These are phyloP conservation scores for Blastocystis sp. DNA, from an alignment of 352 stramenopile genomes.

Conservation along the genomic window DNA sequence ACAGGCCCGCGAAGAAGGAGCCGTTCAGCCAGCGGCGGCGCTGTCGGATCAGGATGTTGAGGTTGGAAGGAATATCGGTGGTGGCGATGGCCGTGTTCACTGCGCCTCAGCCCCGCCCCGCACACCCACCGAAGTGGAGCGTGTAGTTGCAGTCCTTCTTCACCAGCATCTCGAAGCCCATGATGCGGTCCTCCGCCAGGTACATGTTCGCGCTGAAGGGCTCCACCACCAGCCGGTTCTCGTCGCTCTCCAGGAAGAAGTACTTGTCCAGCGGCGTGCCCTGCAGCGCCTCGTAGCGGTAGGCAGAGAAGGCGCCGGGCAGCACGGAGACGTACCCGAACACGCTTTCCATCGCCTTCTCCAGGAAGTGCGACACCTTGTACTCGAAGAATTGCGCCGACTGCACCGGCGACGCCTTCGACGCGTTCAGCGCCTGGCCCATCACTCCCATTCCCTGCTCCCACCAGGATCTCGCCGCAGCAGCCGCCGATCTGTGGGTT, in stretches of 20 bases:
- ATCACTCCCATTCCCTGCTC: conserved; percentile 7
- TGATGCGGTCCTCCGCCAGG: conserved; percentile 77
- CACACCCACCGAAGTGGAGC: conserved; percentile 73
- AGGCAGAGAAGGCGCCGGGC: conserved; percentile 73
- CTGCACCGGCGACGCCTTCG: conserved; percentile 69
- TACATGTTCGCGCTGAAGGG: conserved; percentile 79
- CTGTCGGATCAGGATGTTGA: conserved; percentile 77
- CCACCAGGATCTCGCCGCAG: conserved; percentile 73
- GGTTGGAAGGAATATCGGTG: conserved; percentile 74
- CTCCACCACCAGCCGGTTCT: conserved; percentile 72
- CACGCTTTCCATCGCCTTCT: conserved; percentile 73
- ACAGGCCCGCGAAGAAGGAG: conserved; percentile 77
- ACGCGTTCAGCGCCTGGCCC: conserved; percentile 47
- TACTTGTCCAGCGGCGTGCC: conserved; percentile 72
- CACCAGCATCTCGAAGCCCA: conserved; percentile 77
- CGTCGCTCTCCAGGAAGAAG: conserved; percentile 72
- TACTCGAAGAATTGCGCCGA: conserved; percentile 74
- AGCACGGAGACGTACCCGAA: conserved; percentile 74
- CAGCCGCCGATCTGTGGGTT: conserved; percentile 72
- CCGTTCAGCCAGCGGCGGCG: conserved; percentile 77
- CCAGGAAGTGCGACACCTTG: conserved; percentile 73
- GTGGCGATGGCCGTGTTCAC: conserved; percentile 73
- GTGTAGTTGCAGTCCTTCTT: conserved; percentile 73
- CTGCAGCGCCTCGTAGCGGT: conserved; percentile 71
- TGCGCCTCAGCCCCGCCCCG: neutral